Evolutionary conservation across 139 green algal species (phyloP).

Genomic region (Eudorina sp.): DNA sequence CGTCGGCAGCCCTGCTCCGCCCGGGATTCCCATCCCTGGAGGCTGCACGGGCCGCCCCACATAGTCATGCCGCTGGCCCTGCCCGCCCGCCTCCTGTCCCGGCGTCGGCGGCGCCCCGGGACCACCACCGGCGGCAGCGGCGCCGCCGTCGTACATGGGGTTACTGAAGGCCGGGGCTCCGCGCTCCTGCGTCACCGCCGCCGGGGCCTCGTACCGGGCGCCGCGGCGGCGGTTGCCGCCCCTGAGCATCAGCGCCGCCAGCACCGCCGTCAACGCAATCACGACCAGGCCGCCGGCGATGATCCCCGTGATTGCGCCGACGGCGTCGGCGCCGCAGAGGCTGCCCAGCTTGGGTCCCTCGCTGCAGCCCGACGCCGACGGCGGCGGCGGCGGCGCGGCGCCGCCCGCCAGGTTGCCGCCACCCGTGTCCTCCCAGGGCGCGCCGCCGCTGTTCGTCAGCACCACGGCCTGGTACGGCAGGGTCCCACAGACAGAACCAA

Average conservation of each 20-base stretch:
- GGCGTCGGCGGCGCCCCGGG: background rate
- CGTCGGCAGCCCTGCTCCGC: too few species aligned
- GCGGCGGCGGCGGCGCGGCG: background rate
- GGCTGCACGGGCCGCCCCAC: background rate
- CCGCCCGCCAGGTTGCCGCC: background rate
- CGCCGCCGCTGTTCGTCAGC: background rate
- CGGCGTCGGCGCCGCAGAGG: conserved; percentile 11
- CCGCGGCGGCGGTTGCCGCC: background rate
- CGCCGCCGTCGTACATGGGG: too few species aligned
- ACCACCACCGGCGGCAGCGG: background rate
- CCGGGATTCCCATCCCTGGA: too few species aligned
- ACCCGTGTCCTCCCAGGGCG: background rate
- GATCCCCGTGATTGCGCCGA: conserved; percentile 2
- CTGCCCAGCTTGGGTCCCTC: background rate
- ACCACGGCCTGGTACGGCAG: background rate
- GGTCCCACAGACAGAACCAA: too few species aligned
- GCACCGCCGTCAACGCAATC: background rate
- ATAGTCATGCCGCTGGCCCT: background rate
- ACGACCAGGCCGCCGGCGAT: background rate
- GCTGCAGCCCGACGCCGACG: background rate
- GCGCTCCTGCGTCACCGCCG: background rate
- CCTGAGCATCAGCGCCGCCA: background rate
- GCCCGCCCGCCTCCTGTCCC: background rate
- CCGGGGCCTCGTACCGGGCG: background rate
- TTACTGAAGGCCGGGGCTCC: too few species aligned